Evolutionary conservation across 2,329 filamentous ascomycete species (phyloP), one percentile per base, ranked within the genome.

Genomic region (Grosmannia serpens): DNA sequence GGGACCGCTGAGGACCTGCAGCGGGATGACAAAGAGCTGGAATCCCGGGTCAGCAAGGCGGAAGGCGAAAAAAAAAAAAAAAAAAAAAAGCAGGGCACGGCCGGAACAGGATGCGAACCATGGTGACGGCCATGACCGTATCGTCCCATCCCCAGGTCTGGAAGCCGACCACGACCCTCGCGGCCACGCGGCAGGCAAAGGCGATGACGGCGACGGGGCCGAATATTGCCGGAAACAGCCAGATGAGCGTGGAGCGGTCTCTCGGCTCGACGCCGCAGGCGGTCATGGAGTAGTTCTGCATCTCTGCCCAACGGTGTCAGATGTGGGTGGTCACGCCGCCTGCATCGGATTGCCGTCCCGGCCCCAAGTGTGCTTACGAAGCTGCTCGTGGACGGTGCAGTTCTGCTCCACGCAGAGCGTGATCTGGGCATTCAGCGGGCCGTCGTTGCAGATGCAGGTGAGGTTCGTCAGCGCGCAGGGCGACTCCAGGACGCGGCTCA

Each of bases 91-190:
- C n/a, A 15, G 8, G 24, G 22, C 10, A 33, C 31, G 10, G 31
- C 7, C 33, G 15, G 33, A 3, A 11, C 10, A n/a, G 33, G 33
- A 35, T 13, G 10, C 33, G 10, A 24, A 38, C 51, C 31, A 53
- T 26, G 9, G 31, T 17, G 13, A 22, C 51, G 24, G 38, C 64
- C 64, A 70, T 69, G 47, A 67, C 61, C 59, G 65, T 66, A 51
- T 70, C 68, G 49, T 69, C 67, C 26, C 63, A 44, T 1, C 68
- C 69, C 69, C 69, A 70, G 9, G 61, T 58, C 35, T 66, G 67
- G 1, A 64, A 56, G 11, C 67, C 64, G 24, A 68, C 47, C 44
- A 59, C 56, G 3, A 70, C 31, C n/a, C 67, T 65, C 17, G 69
- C 65, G 47, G 64, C 22, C 17, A 68, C 67, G 50, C 69, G 65